Conservation (phyloP, 441 rosid species). For the Manihot esculenta region DNA sequence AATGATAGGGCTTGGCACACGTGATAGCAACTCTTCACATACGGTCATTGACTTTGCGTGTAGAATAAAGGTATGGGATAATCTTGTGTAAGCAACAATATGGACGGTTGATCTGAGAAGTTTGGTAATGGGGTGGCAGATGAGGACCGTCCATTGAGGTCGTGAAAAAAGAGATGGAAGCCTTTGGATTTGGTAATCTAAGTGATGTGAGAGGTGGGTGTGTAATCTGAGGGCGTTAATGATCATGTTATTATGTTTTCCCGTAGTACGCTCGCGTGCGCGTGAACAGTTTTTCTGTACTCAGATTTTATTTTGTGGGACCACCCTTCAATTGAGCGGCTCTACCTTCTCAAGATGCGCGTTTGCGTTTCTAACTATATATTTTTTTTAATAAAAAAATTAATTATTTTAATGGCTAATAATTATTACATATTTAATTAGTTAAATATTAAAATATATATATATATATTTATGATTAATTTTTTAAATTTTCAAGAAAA, state of each 20-base stretch:
- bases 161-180: not conserved
- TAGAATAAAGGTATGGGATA: conserved; percentile 13
- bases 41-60: conserved; percentile 22
- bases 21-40: conserved; percentile 8
- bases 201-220: conserved; percentile 1
- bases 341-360: conserved; percentile 11
- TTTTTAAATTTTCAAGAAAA: no score
- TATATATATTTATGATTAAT: no score
- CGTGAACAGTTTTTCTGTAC: conserved; percentile 29
- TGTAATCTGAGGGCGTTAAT: not conserved
- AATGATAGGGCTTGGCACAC: conserved; percentile 13
- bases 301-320: conserved; percentile 26
- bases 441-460: no score
- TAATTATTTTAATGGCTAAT: no score
- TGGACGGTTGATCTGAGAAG: conserved; percentile 8
- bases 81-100: conserved; percentile 6
- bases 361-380: not conserved
- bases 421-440: no score
- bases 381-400: no score
- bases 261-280: conserved; percentile 36
- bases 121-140: not conserved
- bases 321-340: conserved; percentile 16
- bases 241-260: conserved; percentile 32
- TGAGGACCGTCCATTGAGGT: not conserved
- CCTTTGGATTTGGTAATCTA: not conserved